These are phyloP conservation scores for Penicillium sumatraense DNA, from an alignment of 2,329 filamentous ascomycete genomes.

Conservation along the genomic window DNA sequence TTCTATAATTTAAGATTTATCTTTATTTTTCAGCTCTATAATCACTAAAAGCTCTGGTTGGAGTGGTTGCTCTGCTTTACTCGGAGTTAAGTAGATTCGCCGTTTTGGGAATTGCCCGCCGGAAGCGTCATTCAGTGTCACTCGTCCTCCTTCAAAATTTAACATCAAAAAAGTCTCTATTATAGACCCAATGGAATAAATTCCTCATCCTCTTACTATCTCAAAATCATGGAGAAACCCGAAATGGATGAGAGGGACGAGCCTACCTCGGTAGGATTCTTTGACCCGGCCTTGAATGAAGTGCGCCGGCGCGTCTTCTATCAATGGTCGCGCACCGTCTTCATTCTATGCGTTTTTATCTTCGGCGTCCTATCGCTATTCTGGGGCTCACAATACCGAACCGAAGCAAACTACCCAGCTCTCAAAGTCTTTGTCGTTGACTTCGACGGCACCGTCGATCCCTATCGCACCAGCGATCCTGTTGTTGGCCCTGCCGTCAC, in stretches of 20 bases:
- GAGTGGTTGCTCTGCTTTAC: too few relatives aligned
- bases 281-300: slow-evolving; percentile 30
- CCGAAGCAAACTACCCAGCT: slow-evolving; percentile 53
- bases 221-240: not conserved
- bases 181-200: not conserved
- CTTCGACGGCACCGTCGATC: slow-evolving; percentile 62
- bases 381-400: slow-evolving; percentile 62
- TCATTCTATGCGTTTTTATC: slow-evolving; percentile 60
- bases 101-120: not conserved
- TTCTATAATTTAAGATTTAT: too few relatives aligned
- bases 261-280: slow-evolving; percentile 30
- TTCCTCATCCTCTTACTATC: not conserved
- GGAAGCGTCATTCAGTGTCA: not conserved
- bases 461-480: slow-evolving; percentile 55
- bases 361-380: slow-evolving; percentile 62
- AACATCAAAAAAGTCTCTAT: not conserved
- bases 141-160: not conserved
- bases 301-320: slow-evolving; percentile 25
- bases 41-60: too few relatives aligned
- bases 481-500: slow-evolving; percentile 63
- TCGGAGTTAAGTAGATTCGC: slow-evolving; percentile 11
- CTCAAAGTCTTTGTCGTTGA: slow-evolving; percentile 65
- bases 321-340: slow-evolving; percentile 32
- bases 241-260: not conserved
- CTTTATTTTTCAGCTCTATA: too few relatives aligned